phyloP scores from a whole-genome alignment of 1,284 basidiomycete genomes.

The Melampsora larici-populina region DNA sequence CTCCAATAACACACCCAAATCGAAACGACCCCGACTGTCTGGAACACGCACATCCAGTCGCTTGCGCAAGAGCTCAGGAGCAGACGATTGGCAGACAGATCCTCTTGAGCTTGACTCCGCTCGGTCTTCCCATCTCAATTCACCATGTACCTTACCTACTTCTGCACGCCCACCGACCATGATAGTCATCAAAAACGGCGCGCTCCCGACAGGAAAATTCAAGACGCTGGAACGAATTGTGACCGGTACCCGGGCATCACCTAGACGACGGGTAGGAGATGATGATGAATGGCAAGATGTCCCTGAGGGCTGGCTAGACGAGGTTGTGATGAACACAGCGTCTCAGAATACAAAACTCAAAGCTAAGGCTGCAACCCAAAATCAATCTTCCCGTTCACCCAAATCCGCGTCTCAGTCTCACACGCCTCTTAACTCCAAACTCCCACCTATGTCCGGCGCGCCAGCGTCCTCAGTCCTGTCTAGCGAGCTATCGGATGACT shows the following conservation, averaged over 20 bases:
- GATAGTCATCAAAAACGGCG: constrained; percentile 25
- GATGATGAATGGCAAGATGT: constrained; percentile 24
- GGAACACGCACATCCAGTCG: constrained; percentile 24
- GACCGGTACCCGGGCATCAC: constrained; percentile 14
- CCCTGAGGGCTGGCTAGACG: constrained; percentile 33
- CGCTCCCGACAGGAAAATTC: neutral
- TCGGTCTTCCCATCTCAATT: neutral
- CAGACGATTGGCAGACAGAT: neutral
- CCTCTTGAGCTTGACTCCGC: neutral
- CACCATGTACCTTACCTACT: neutral
- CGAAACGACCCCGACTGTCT: constrained; percentile 16
- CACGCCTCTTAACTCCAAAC: neutral
- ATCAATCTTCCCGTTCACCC: neutral
- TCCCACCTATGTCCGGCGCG: neutral
- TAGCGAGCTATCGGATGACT: constrained; percentile 28
- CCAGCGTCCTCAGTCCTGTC: constrained; percentile 19
- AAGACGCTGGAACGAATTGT: neutral
- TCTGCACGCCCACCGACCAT: constrained; percentile 24
- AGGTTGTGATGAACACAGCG: constrained; percentile 3
- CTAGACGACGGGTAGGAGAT: neutral
- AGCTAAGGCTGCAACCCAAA: neutral
- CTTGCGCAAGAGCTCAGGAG: constrained; percentile 12
- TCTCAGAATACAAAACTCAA: neutral
- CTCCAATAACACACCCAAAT: neutral
- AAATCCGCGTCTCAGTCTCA: neutral